Evolutionary conservation across 257 asterid species (phyloP).

Genomic region (Paraleonurus japonicus): DNA sequence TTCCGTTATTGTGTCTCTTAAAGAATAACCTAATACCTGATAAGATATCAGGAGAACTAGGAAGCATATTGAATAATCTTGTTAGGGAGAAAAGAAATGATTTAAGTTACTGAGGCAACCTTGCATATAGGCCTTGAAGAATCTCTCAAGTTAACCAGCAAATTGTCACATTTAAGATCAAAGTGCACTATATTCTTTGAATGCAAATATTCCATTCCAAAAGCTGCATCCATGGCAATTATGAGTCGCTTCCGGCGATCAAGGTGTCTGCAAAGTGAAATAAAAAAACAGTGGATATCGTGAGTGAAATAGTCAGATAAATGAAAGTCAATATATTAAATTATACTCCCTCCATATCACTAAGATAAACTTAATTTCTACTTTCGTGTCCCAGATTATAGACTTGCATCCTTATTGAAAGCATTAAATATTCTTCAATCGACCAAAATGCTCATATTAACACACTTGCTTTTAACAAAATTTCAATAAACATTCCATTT

Average conservation of each 20-base stretch:
- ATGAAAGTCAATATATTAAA: background rate
- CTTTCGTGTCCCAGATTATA: too few species aligned
- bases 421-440: too few species aligned
- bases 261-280: conserved; percentile 58
- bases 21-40: background rate
- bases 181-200: conserved; percentile 92
- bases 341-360: background rate
- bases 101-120: conserved; percentile 36
- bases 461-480: too few species aligned
- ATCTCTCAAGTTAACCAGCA: conserved; percentile 85
- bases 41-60: background rate
- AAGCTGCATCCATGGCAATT: conserved; percentile 97
- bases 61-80: background rate
- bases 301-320: background rate
- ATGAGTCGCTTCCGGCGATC: conserved; percentile 80
- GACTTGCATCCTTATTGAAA: too few species aligned
- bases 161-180: conserved; percentile 91
- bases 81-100: background rate
- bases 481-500: too few species aligned
- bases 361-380: too few species aligned
- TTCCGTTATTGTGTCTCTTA: background rate
- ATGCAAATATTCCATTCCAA: conserved; percentile 97
- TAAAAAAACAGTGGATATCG: conserved; percentile 3
- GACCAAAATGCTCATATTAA: too few species aligned
- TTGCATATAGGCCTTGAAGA: conserved; percentile 94